Conservation (phyloP, 2,329 filamentous ascomycete species). For the Thielaviopsis musarum region DNA sequence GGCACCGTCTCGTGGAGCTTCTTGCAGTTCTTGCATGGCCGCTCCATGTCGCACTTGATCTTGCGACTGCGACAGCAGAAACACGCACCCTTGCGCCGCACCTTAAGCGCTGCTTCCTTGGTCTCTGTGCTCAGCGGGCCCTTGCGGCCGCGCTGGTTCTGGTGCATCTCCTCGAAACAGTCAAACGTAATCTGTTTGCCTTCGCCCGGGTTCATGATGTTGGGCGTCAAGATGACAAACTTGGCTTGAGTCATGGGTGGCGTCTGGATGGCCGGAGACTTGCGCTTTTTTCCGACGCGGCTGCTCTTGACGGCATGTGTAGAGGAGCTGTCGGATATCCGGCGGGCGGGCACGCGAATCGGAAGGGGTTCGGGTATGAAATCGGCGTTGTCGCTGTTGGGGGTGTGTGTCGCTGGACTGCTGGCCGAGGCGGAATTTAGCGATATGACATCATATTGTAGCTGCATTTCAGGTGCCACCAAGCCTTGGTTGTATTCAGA, state of each 20-base stretch:
- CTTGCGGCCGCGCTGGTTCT: slow-evolving; percentile 37
- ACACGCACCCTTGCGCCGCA: slow-evolving; percentile 37
- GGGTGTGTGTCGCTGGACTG: not conserved
- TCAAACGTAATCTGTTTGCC: slow-evolving; percentile 22
- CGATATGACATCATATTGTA: not conserved
- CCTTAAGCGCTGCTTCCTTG: slow-evolving; percentile 36
- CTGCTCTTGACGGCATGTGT: not conserved
- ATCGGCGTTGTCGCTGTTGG: not conserved
- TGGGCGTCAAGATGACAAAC: not conserved
- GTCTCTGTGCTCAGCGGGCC: slow-evolving; percentile 36
- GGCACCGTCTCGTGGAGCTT: slow-evolving; percentile 33
- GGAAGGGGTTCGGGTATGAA: not conserved
- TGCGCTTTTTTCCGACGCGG: not conserved
- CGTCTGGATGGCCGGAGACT: not conserved
- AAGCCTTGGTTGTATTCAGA: too few species aligned
- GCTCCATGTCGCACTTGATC: slow-evolving; percentile 38
- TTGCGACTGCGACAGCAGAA: slow-evolving; percentile 44
- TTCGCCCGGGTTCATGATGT: not conserved
- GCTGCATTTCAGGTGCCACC: not conserved
- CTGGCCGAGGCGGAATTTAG: not conserved
- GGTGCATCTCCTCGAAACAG: slow-evolving; percentile 35
- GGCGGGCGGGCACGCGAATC: not conserved
- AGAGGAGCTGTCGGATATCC: not conserved
- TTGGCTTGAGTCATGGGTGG: not conserved
- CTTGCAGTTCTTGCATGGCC: slow-evolving; percentile 39